Percentiles rank a stretch among this genome's conserved stretches.
Evolutionary conservation across 1,284 basidiomycete genomes (phyloP).

Genomic region (Xerocomus nothofagi): DNA sequence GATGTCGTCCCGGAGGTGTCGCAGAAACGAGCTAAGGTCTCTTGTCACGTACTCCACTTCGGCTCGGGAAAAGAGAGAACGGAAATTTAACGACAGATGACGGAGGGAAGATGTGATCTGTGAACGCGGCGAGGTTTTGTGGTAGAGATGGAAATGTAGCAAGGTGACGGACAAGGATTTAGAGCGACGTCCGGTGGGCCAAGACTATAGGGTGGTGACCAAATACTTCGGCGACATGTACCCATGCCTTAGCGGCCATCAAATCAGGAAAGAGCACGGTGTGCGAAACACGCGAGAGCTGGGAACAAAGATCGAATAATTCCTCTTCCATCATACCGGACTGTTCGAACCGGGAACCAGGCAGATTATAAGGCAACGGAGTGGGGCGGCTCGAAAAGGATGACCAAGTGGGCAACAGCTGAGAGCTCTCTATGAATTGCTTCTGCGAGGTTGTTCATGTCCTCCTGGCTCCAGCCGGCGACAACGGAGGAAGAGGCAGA

Average conservation of each 20-base stretch:
- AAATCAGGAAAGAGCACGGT: neutral
- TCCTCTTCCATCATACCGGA: neutral
- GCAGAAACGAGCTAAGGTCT: neutral
- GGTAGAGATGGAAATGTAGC: slow-evolving; percentile 3
- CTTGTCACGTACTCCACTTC: neutral
- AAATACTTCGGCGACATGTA: neutral
- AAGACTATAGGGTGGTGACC: slow-evolving; percentile 3
- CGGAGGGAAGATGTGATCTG: slow-evolving; percentile 2
- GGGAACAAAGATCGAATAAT: neutral
- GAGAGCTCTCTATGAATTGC: slow-evolving; percentile 1
- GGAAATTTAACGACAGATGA: neutral
- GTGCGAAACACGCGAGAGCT: neutral
- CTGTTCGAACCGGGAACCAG: neutral
- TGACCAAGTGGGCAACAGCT: neutral
- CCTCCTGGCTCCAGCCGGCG: neutral
- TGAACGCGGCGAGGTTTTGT: neutral
- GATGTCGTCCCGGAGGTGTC: no score
- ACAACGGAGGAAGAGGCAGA: neutral
- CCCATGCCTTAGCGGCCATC: neutral
- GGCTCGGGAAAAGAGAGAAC: neutral
- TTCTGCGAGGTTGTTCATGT: neutral
- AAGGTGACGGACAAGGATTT: slow-evolving; percentile 1
- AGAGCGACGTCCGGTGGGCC: slow-evolving; percentile 5
- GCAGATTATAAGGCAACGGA: neutral
- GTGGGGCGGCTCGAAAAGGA: neutral